phyloP scores from a whole-genome alignment of 2,329 filamentous ascomycete genomes.

The Elsinoe necatrix region DNA sequence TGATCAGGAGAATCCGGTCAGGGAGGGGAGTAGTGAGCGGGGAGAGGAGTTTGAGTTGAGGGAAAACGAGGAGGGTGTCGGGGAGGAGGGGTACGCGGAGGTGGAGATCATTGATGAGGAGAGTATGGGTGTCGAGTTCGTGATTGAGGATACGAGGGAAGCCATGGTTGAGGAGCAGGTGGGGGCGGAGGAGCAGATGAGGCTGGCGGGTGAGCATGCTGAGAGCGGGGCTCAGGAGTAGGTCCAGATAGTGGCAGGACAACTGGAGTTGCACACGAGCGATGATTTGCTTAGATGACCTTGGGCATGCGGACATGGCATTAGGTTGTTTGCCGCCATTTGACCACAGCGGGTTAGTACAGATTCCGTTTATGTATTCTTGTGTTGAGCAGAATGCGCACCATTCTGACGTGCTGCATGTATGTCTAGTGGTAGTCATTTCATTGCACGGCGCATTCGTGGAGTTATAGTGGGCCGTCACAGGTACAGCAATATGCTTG shows the following conservation, averaged over 20 bases:
- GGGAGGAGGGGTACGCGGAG: slow-evolving; percentile 1
- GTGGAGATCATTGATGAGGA: slow-evolving; percentile 14
- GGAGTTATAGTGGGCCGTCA: too few species aligned
- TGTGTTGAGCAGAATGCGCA: background rate
- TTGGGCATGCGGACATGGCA: background rate
- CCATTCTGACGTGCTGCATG: too few species aligned
- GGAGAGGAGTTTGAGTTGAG: background rate
- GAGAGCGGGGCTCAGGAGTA: too few species aligned
- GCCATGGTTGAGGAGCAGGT: background rate
- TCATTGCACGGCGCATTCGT: too few species aligned
- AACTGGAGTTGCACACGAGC: background rate
- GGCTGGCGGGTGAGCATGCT: background rate
- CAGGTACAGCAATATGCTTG: too few species aligned
- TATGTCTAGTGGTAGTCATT: too few species aligned
- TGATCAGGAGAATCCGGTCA: slow-evolving; percentile 4
- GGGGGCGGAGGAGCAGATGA: background rate
- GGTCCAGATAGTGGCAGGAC: too few species aligned
- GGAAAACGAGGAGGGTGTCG: slow-evolving; percentile 4
- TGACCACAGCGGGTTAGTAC: background rate
- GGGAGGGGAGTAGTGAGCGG: background rate
- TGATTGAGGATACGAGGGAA: slow-evolving; percentile 6
- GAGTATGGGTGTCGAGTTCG: slow-evolving; percentile 9
- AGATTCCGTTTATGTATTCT: background rate
- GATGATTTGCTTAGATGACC: background rate
- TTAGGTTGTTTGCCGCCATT: background rate